Evolutionary conservation across 1,284 basidiomycete species (phyloP).

Genomic region (Pseudozyma sp.): DNA sequence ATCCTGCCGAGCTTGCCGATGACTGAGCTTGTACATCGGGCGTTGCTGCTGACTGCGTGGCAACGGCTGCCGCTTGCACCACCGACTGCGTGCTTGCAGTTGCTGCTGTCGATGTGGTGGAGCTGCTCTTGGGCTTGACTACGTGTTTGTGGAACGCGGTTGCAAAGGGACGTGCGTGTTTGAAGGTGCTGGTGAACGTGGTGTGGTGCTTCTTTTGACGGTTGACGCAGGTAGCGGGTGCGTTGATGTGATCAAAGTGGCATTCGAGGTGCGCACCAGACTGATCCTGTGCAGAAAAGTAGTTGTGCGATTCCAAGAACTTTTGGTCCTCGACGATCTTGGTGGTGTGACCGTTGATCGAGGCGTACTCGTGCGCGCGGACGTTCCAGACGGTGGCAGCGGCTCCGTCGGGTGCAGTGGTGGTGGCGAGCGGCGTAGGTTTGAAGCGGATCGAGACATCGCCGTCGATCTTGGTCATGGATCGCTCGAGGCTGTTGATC

Average conservation of each 20-base stretch:
- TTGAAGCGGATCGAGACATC: constrained; percentile 23
- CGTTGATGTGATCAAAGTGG: constrained; percentile 32
- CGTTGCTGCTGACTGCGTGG: constrained; percentile 4
- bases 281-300: constrained; percentile 28
- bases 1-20: constrained; percentile 7
- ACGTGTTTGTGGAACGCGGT: constrained; percentile 36
- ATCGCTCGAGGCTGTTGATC: constrained; percentile 22
- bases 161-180: constrained; percentile 31
- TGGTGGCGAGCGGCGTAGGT: constrained; percentile 38
- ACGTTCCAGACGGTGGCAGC: constrained; percentile 48
- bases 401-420: constrained; percentile 36
- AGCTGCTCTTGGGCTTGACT: constrained; percentile 20
- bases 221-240: constrained; percentile 34
- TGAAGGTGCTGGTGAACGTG: constrained; percentile 28
- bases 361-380: constrained; percentile 40
- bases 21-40: constrained; percentile 3
- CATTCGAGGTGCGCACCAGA: constrained; percentile 34
- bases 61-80: constrained; percentile 13
- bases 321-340: constrained; percentile 27
- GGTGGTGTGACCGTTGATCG: constrained; percentile 31
- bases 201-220: constrained; percentile 26
- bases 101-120: not conserved
- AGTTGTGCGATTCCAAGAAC: constrained; percentile 44
- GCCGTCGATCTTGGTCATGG: constrained; percentile 22
- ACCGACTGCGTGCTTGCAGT: constrained; percentile 5